Evolutionary conservation across 345 rosid genomes (phyloP).

Genomic region (Euclidium syriacum): DNA sequence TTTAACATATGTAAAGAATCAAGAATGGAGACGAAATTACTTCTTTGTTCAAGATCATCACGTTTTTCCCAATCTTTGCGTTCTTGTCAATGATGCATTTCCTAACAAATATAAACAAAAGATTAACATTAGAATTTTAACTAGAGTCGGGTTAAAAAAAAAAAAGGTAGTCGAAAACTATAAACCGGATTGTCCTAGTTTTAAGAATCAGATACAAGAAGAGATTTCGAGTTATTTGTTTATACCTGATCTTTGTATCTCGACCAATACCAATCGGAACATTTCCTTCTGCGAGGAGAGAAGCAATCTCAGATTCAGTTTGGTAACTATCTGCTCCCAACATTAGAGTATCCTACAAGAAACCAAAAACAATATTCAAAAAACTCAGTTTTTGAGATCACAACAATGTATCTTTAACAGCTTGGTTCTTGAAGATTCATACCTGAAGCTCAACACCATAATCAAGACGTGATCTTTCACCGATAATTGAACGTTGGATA

Average conservation of each 20-base stretch:
- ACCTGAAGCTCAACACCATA: conserved; percentile 86
- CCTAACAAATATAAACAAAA: conserved; percentile 37
- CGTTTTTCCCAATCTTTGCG: conserved; percentile 80
- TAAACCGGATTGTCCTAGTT: too few relatives aligned
- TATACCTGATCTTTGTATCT: conserved; percentile 82
- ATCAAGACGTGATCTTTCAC: conserved; percentile 89
- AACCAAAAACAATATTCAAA: not conserved
- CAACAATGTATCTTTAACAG: not conserved
- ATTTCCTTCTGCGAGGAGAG: conserved; percentile 76
- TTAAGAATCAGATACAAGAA: not conserved
- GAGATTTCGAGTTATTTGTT: not conserved
- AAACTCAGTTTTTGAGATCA: not conserved
- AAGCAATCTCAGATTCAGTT: conserved; percentile 88
- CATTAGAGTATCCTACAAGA: conserved; percentile 76
- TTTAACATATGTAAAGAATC: too few relatives aligned
- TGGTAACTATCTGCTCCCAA: conserved; percentile 89
- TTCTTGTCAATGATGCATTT: conserved; percentile 96
- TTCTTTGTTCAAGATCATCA: conserved; percentile 67
- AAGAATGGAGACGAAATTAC: conserved; percentile 29
- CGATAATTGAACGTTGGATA: conserved; percentile 71
- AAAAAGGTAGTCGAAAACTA: too few relatives aligned
- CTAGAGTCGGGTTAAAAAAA: too few relatives aligned
- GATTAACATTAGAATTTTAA: conserved; percentile 5
- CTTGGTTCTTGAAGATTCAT: not conserved
- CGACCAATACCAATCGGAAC: conserved; percentile 85